Evolutionary conservation across 371 early-diverging fungal genomes (phyloP), one percentile per base, ranked within the genome.

Genomic region (Saksenaea oblongispora): DNA sequence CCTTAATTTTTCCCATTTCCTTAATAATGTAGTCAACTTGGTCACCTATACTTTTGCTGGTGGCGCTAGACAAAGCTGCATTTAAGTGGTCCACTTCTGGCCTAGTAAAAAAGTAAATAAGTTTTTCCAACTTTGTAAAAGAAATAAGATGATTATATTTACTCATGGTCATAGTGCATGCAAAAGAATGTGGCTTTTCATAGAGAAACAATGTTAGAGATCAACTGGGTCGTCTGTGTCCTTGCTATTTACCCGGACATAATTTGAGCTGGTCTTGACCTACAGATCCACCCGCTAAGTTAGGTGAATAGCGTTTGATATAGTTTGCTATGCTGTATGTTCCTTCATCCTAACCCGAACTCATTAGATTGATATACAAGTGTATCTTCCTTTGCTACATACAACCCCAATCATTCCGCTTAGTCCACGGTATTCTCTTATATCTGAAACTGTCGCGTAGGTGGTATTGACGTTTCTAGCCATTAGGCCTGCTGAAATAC

Each of bases 341-440:
- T 13, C 58, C 72, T 36, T 61, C 37, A 41, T 75, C 70, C 79
- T 79, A 68, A 27, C 41, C 13, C 44, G 18, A 13, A n/a, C 24
- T 13, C 27, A 47, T 56, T 51, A n/a, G 5, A 54, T 31, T 13
- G 31, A 31, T 26, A 15, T 36, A n/a, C 15, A 39, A 14, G 11
- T 18, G 18, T 8, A 22, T 17, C 22, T 22, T 47, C 7, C 10
- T 47, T 47, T 47, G 24, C 51, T 22, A 39, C 65, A 47, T 73
- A 79, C 79, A 4, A 75, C 79, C 18, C 79, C 79, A 39, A 62
- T 70, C 2, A 56, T 18, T 36, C 67, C 73, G 34, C 76, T 72
- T 13, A 62, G 35, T 1, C 79, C 79, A 26, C 76, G 64, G 42
- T 71, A 72, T 62, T 79, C 69, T 31, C 57, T 66, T 34, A 79